These are phyloP conservation scores for Clonostachys byssicola DNA, from an alignment of 2,329 filamentous ascomycete genomes.

Conservation along the genomic window DNA sequence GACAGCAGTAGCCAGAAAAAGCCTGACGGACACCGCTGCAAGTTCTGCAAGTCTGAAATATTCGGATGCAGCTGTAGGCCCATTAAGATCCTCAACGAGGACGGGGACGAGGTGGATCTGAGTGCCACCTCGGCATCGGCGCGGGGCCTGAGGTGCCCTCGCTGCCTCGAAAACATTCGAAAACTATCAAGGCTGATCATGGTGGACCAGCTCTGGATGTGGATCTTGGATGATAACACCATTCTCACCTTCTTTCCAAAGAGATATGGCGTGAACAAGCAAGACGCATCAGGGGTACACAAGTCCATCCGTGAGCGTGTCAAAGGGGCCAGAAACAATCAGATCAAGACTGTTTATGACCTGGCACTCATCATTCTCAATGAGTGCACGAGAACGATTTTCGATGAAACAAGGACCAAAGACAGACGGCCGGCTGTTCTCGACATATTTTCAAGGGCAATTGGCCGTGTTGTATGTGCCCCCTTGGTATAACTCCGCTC, in stretches of 20 bases:
- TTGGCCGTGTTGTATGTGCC: constrained; percentile 30
- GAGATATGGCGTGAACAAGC: constrained; percentile 34
- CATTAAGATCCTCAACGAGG: too few species aligned
- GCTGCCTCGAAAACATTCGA: too few species aligned
- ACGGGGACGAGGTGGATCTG: too few species aligned
- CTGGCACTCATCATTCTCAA: constrained; percentile 34
- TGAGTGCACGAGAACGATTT: constrained; percentile 32
- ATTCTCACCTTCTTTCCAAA: constrained; percentile 34
- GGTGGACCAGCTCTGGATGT: constrained; percentile 40
- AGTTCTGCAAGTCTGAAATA: too few species aligned
- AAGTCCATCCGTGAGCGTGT: constrained; percentile 28
- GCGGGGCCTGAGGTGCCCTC: too few species aligned
- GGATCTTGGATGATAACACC: constrained; percentile 27
- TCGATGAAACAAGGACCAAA: constrained; percentile 25
- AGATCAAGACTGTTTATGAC: constrained; percentile 32
- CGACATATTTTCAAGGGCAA: constrained; percentile 34
- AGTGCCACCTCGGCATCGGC: too few species aligned
- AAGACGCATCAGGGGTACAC: constrained; percentile 31
- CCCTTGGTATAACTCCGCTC: not conserved
- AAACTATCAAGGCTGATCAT: constrained; percentile 19
- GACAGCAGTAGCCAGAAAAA: too few species aligned
- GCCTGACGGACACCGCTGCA: too few species aligned
- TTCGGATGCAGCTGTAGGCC: too few species aligned
- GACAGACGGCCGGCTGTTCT: constrained; percentile 28
- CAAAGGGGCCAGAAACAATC: constrained; percentile 10